Evolutionary conservation across 2,329 filamentous ascomycete species (phyloP).

Genomic region (Talaromyces sp.): DNA sequence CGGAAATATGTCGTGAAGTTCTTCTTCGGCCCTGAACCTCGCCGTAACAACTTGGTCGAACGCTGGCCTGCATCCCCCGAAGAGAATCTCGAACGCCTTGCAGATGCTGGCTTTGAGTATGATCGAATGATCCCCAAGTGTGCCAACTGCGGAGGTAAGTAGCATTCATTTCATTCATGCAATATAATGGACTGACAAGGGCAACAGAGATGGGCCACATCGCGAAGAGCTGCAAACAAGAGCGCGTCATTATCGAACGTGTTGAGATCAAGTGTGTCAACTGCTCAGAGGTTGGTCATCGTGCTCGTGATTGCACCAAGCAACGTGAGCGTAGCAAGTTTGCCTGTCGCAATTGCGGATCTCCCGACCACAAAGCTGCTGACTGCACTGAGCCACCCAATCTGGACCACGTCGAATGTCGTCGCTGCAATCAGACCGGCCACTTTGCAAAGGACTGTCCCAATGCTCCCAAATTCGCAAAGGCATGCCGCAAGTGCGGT

Average conservation of each 20-base stretch:
- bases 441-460: constrained; percentile 51
- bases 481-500: constrained; percentile 48
- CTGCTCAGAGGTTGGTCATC: constrained; percentile 49
- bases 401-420: constrained; percentile 47
- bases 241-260: constrained; percentile 41
- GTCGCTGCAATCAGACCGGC: constrained; percentile 45
- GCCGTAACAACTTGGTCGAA: constrained; percentile 46
- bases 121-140: constrained; percentile 54
- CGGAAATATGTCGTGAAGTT: constrained; percentile 53
- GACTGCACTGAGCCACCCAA: constrained; percentile 51
- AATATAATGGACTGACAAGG: neutral
- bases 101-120: constrained; percentile 51
- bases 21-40: constrained; percentile 48
- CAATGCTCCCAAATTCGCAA: constrained; percentile 31
- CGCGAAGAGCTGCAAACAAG: constrained; percentile 49
- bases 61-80: constrained; percentile 52
- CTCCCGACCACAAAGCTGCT: constrained; percentile 46
- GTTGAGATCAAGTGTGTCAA: constrained; percentile 52
- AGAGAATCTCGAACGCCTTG: constrained; percentile 54
- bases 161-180: neutral
- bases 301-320: constrained; percentile 49
- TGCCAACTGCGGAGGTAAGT: constrained; percentile 49
- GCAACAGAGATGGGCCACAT: constrained; percentile 50
- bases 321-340: constrained; percentile 36
- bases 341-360: constrained; percentile 56